Percentiles rank a stretch among this genome's conserved stretches.
Conservation (phyloP, 495 filamentous ascomycete species). For the Podospora australis region DNA sequence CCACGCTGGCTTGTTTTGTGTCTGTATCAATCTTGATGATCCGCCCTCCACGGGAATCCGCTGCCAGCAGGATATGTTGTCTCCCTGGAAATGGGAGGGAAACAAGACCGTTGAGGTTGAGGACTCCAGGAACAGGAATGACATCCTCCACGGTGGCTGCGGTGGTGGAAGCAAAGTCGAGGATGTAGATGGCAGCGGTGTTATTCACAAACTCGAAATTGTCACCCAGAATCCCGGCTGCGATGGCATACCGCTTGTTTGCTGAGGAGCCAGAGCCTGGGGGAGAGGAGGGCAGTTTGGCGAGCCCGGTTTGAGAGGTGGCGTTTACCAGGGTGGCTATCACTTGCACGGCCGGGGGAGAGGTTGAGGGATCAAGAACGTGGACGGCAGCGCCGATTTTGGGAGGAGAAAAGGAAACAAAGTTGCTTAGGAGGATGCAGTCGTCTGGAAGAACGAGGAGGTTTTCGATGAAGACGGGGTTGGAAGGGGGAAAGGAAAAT, state of each 20-base stretch:
- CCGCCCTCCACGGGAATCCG: background rate
- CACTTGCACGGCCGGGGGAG: background rate
- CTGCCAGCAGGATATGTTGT: background rate
- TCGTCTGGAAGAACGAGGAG: conserved; percentile 1
- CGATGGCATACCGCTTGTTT: background rate
- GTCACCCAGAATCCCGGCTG: background rate
- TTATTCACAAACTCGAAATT: conserved; percentile 3
- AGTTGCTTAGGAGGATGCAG: background rate
- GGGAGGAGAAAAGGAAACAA: background rate
- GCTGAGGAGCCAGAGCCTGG: too few species aligned
- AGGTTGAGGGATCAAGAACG: background rate
- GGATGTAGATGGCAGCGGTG: background rate
- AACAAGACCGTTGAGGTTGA: background rate
- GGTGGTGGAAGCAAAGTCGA: background rate
- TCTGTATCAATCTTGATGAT: background rate
- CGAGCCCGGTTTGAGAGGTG: conserved; percentile 3
- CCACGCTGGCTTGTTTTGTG: background rate
- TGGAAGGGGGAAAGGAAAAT: conserved; percentile 1
- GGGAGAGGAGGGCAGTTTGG: too few species aligned
- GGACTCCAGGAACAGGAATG: background rate
- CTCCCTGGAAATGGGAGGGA: too few species aligned
- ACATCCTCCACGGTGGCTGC: background rate
- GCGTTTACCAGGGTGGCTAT: background rate
- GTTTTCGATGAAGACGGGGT: conserved; percentile 2
- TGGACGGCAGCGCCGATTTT: background rate